phyloP scores from a whole-genome alignment of 306 rosid genomes.

The Ormosia emarginata region DNA sequence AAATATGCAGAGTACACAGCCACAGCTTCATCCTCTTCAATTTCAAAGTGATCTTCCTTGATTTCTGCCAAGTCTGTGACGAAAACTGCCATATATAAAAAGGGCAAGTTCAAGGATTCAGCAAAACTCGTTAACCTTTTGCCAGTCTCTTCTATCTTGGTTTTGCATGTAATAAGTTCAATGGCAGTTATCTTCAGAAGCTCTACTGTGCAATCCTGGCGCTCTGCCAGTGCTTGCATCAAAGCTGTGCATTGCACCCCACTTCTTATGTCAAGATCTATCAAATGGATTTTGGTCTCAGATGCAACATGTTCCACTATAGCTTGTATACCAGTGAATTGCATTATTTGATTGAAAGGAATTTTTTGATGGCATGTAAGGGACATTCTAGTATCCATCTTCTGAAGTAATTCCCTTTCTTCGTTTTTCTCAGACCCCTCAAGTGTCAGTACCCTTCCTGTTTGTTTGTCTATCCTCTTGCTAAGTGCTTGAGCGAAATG shows the following conservation, averaged over 20 bases:
- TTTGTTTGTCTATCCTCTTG: constrained; percentile 52
- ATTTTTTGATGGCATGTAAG: constrained; percentile 35
- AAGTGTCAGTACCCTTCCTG: constrained; percentile 15
- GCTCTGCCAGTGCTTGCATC: constrained; percentile 60
- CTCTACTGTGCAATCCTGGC: constrained; percentile 36
- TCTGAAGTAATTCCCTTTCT: not conserved
- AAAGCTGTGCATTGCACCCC: constrained; percentile 61
- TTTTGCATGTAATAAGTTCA: constrained; percentile 17
- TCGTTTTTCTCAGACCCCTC: constrained; percentile 1
- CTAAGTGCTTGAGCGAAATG: constrained; percentile 55
- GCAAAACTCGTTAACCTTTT: constrained; percentile 53
- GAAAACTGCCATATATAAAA: constrained; percentile 40
- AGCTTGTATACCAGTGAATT: constrained; percentile 52
- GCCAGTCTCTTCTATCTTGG: constrained; percentile 40
- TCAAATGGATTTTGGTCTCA: constrained; percentile 49
- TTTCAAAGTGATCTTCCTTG: constrained; percentile 40
- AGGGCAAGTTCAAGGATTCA: constrained; percentile 58
- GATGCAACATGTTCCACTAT: constrained; percentile 53
- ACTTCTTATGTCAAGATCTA: constrained; percentile 48
- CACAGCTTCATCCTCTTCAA: constrained; percentile 52
- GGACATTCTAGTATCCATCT: not conserved
- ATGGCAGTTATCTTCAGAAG: constrained; percentile 56
- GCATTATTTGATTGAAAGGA: constrained; percentile 58
- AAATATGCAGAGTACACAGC: constrained; percentile 43
- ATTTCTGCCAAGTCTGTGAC: constrained; percentile 48